Evolutionary conservation across 441 rosid species (phyloP).

Genomic region (Oxalis stricta): DNA sequence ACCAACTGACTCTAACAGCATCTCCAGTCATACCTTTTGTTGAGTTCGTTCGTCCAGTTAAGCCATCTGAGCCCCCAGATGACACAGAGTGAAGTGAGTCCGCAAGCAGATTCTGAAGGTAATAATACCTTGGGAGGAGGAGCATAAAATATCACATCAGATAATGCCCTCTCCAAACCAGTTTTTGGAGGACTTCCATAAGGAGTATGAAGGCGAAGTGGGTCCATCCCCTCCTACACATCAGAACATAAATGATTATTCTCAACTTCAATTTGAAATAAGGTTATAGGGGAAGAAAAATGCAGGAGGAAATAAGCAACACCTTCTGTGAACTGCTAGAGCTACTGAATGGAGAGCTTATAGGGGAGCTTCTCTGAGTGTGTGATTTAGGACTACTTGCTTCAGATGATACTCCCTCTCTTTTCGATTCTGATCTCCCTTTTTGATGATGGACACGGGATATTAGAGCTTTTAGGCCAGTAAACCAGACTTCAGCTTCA

Average conservation of each 20-base stretch:
- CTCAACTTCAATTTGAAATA: slow-evolving; percentile 9
- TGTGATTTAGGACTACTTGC: slow-evolving; percentile 41
- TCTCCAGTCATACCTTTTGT: slow-evolving; percentile 24
- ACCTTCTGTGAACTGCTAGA: slow-evolving; percentile 39
- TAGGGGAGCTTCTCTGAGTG: slow-evolving; percentile 41
- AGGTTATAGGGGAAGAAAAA: slow-evolving; percentile 4
- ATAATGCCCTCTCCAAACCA: slow-evolving; percentile 29
- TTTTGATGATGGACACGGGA: slow-evolving; percentile 28
- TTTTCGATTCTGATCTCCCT: slow-evolving; percentile 31
- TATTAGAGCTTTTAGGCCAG: slow-evolving; percentile 41
- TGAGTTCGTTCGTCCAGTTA: slow-evolving; percentile 22
- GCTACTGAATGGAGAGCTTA: slow-evolving; percentile 39
- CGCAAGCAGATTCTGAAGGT: slow-evolving; percentile 34
- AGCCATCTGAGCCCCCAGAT: slow-evolving; percentile 44
- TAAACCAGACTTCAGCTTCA: slow-evolving; percentile 57
- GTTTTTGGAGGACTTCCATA: slow-evolving; percentile 32
- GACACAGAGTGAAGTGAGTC: slow-evolving; percentile 38
- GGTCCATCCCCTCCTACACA: slow-evolving; percentile 48
- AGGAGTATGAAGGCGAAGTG: slow-evolving; percentile 25
- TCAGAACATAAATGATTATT: slow-evolving; percentile 13
- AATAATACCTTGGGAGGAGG: slow-evolving; percentile 27
- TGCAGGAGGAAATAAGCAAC: slow-evolving; percentile 5
- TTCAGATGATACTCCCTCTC: slow-evolving; percentile 40
- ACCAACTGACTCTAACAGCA: slow-evolving; percentile 41
- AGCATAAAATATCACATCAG: slow-evolving; percentile 28